A percentile compares a stretch with the other conserved stretches of the same genome.
These are phyloP conservation scores for Debaryomycetaceae sp. DNA, from an alignment of 1,139 yeast species.

Conservation along the genomic window DNA sequence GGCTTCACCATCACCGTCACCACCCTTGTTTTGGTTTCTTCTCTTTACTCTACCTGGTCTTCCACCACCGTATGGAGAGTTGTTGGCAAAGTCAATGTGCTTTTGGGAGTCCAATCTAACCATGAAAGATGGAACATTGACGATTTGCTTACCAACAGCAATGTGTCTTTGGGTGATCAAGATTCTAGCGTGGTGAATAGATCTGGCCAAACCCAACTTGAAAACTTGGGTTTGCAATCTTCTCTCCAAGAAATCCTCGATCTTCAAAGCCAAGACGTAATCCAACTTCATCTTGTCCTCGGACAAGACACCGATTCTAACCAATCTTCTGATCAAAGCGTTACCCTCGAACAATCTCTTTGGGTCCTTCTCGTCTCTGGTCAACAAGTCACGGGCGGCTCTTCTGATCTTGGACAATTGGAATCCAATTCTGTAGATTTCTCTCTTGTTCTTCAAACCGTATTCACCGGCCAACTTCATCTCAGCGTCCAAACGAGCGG, in stretches of 20 bases:
- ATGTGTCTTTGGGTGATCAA: conserved; percentile 98
- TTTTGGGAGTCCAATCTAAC: conserved; percentile 99
- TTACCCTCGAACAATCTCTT: conserved; percentile 99
- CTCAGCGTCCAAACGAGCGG: conserved; percentile 99
- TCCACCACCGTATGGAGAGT: conserved; percentile 99
- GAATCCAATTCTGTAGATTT: conserved; percentile 97
- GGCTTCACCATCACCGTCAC: conserved; percentile 65
- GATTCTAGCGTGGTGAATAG: conserved; percentile 99
- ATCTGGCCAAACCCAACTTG: conserved; percentile 99
- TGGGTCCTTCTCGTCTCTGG: conserved; percentile 99
- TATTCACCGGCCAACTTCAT: conserved; percentile 99
- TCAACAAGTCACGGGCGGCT: conserved; percentile 99
- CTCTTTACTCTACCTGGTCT: conserved; percentile 99
- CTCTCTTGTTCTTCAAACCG: conserved; percentile 99
- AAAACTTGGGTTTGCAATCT: conserved; percentile 99
- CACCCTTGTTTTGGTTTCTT: conserved; percentile 76
- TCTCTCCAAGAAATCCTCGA: conserved; percentile 99
- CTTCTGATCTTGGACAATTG: conserved; percentile 99
- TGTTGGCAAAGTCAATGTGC: conserved; percentile 99
- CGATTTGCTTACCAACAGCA: conserved; percentile 99
- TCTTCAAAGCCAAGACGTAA: conserved; percentile 97
- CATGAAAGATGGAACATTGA: conserved; percentile 98
- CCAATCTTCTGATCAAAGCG: conserved; percentile 97
- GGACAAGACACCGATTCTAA: conserved; percentile 96
- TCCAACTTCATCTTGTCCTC: conserved; percentile 99